Evolutionary conservation across 352 stramenopile species (phyloP).

Genomic region (Globisporangium cylindrosporum): DNA sequence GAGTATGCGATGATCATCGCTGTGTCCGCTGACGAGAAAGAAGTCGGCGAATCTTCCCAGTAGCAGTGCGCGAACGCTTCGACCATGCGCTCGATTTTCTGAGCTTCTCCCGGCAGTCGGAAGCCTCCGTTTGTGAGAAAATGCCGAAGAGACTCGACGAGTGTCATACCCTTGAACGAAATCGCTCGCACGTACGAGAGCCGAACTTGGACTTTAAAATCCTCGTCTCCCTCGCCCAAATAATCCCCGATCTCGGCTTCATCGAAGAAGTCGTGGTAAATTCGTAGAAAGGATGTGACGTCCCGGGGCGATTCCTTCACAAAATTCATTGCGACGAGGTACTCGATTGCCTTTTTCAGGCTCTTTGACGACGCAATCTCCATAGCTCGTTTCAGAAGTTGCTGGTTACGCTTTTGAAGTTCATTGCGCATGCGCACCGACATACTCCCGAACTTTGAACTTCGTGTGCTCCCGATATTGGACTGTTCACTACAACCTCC

Average conservation of each 20-base stretch:
- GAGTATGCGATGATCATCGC: slow-evolving; percentile 91
- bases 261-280: slow-evolving; percentile 93
- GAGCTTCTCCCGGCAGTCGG: slow-evolving; percentile 95
- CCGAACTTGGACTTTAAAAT: slow-evolving; percentile 91
- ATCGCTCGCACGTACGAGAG: slow-evolving; percentile 95
- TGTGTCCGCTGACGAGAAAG: slow-evolving; percentile 79
- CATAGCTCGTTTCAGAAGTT: slow-evolving; percentile 75
- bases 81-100: slow-evolving; percentile 98
- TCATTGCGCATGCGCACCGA: slow-evolving; percentile 82
- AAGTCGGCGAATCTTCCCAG: slow-evolving; percentile 90
- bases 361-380: slow-evolving; percentile 81
- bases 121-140: slow-evolving; percentile 98
- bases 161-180: slow-evolving; percentile 96
- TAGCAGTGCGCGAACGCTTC: slow-evolving; percentile 97
- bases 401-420: slow-evolving; percentile 78
- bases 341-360: slow-evolving; percentile 85
- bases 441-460: slow-evolving; percentile 46
- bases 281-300: slow-evolving; percentile 92
- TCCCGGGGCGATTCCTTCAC: slow-evolving; percentile 84
- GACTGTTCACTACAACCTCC: background rate
- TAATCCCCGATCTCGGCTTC: slow-evolving; percentile 93
- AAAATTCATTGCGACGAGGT: slow-evolving; percentile 84
- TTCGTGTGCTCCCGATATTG: background rate
- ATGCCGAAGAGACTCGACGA: slow-evolving; percentile 95
- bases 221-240: slow-evolving; percentile 90